A percentile compares a stretch with the other conserved stretches of the same genome.
phyloP scores from a whole-genome alignment of 768 basidiomycete genomes.

The Boletus rubropictus region DNA sequence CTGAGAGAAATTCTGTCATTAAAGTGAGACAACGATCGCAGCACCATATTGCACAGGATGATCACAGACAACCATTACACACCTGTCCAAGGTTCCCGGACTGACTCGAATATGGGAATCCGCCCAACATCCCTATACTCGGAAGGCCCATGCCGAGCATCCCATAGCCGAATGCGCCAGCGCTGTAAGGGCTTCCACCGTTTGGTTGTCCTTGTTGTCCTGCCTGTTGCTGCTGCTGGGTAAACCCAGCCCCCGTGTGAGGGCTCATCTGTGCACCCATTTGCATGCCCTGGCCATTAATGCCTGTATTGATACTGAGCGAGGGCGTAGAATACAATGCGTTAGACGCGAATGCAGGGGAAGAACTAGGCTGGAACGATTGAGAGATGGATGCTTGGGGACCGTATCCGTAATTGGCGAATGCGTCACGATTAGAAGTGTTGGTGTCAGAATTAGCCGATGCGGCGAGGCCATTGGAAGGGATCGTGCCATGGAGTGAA shows the following conservation, averaged over 20 bases:
- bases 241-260: slow-evolving; percentile 52
- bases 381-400: slow-evolving; percentile 63
- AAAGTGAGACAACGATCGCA: slow-evolving; percentile 1
- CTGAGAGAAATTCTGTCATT: slow-evolving; percentile 40
- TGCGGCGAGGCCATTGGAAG: slow-evolving; percentile 32
- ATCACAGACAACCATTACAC: slow-evolving; percentile 4
- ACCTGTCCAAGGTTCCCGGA: slow-evolving; percentile 69
- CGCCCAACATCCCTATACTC: slow-evolving; percentile 63
- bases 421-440: slow-evolving; percentile 55
- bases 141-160: slow-evolving; percentile 82
- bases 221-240: slow-evolving; percentile 35
- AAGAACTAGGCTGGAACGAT: slow-evolving; percentile 42
- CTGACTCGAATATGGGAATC: slow-evolving; percentile 67
- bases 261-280: slow-evolving; percentile 66
- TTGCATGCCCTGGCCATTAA: slow-evolving; percentile 39
- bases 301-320: slow-evolving; percentile 56
- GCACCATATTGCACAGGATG: not conserved
- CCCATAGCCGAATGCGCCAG: slow-evolving; percentile 49
- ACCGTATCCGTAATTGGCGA: slow-evolving; percentile 85
- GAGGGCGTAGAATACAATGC: slow-evolving; percentile 71
- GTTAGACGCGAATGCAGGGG: slow-evolving; percentile 46
- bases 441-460: slow-evolving; percentile 34
- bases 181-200: slow-evolving; percentile 50
- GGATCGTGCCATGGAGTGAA: slow-evolving; percentile 36
- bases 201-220: slow-evolving; percentile 39